Evolutionary conservation across 352 stramenopile genomes (phyloP).

Genomic region (Pythium utonaiense): DNA sequence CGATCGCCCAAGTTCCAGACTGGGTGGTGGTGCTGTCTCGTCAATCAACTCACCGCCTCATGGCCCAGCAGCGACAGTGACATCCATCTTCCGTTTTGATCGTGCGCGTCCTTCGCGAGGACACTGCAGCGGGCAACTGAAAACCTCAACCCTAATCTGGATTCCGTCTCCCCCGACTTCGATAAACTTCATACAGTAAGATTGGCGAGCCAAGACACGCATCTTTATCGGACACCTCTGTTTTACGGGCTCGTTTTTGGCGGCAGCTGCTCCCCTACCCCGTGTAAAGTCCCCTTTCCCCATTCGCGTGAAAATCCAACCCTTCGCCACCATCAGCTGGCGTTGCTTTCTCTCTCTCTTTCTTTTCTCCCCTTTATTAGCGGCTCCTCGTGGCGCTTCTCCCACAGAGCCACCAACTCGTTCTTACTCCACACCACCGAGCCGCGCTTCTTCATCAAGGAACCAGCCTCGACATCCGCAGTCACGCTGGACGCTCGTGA

Average conservation of each 20-base stretch:
- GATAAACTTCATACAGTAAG: too few species aligned
- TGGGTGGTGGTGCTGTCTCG: too few species aligned
- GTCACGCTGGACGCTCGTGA: neutral
- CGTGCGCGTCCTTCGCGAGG: neutral
- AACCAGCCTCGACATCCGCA: neutral
- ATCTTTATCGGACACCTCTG: neutral
- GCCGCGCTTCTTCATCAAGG: constrained; percentile 2
- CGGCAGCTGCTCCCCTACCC: neutral
- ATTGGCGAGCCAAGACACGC: neutral
- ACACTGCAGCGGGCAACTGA: neutral
- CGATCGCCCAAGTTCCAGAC: too few species aligned
- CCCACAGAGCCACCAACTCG: neutral
- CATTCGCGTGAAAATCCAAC: neutral
- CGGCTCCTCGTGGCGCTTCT: neutral
- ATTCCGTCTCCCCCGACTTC: neutral
- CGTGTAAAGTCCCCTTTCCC: constrained; percentile 4
- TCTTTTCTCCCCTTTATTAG: neutral
- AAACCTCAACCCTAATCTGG: neutral
- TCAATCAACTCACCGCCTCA: neutral
- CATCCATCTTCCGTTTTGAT: too few species aligned
- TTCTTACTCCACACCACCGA: neutral
- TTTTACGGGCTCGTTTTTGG: neutral
- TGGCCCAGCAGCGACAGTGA: too few species aligned
- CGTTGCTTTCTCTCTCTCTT: neutral
- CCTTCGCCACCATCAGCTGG: constrained; percentile 9